Evolutionary conservation across 2,329 filamentous ascomycete species (phyloP), one percentile per base, ranked within the genome.

Genomic region (Arthrocladium fulminans): DNA sequence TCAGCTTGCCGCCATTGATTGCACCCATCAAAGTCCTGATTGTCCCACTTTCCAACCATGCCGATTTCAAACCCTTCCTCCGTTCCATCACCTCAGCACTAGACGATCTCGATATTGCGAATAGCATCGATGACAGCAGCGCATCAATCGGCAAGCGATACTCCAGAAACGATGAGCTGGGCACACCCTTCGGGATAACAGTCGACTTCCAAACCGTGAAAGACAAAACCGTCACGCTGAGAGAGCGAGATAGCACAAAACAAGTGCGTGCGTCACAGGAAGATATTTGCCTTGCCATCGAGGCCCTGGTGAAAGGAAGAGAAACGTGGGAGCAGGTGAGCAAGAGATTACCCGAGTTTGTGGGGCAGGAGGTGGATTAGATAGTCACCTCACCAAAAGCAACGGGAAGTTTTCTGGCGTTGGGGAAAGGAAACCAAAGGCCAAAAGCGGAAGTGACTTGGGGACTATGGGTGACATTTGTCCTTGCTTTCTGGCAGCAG

Each of bases 11-110:
- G 63, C 78, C 82, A 3, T 75, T 79, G 0, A 77, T 96, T 45
- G 88, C 92, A n/a, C 92, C 92, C 2, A 95, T 87, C 56, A 96
- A 96, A 74, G 88, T 96, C 45, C 79, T 97, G 49, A 81, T 98
- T 51, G 87, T 94, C 20, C 90, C 90, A 29, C 77, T 97, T 37
- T 94, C 88, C 47, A 80, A 77, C 60, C 86, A 95, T 64, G 68
- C 80, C 43, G 80, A 84, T 57, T 95, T 97, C 74, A 79, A 78
- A 58, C 86, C 88, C n/a, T 75, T 86, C 40, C 73, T 89, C 48
- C 76, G 79, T 60, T 74, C 79, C 58, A 71, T 97, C 55, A 86
- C 85, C 49, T 75, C 83, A 61, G 83, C 81, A 62, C 80, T 97
- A 50, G 84, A 88, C 59, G 77, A 79, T 44, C 69, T 84, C 47